Evolutionary conservation across 2,329 filamentous ascomycete genomes (phyloP).

Genomic region (Curvularia eragrostidis): DNA sequence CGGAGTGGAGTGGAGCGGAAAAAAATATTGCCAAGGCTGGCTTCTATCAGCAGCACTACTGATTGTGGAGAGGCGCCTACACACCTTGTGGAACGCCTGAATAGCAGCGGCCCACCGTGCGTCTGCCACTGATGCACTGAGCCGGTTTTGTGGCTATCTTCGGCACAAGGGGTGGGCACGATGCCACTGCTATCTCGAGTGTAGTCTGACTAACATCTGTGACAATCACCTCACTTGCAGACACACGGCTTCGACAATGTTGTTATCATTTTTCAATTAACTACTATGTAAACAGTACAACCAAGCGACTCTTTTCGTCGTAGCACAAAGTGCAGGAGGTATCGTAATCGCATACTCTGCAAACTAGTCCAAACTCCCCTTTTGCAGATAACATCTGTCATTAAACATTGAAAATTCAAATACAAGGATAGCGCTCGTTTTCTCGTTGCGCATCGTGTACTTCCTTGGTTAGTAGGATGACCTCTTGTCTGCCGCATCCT

Average conservation of each 20-base stretch:
- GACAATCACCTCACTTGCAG: not conserved
- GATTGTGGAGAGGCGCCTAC: slow-evolving; percentile 1
- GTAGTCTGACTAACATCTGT: too few relatives aligned
- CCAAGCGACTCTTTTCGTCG: slow-evolving; percentile 22
- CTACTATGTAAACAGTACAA: slow-evolving; percentile 15
- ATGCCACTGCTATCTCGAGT: not conserved
- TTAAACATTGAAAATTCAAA: slow-evolving; percentile 8
- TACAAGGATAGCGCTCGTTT: not conserved
- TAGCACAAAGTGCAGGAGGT: slow-evolving; percentile 24
- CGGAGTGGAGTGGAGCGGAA: slow-evolving; percentile 19
- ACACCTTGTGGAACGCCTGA: not conserved
- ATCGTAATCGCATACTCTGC: slow-evolving; percentile 36
- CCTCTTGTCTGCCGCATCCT: slow-evolving; percentile 38
- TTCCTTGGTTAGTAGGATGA: slow-evolving; percentile 3
- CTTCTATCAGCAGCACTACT: not conserved
- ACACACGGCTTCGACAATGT: not conserved
- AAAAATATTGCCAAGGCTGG: slow-evolving; percentile 29
- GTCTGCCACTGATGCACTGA: not conserved
- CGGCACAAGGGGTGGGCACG: not conserved
- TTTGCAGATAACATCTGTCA: slow-evolving; percentile 5
- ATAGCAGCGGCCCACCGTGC: not conserved
- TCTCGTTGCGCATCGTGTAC: not conserved
- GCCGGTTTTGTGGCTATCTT: not conserved
- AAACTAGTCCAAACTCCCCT: slow-evolving; percentile 19
- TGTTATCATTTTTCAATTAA: slow-evolving; percentile 17